Base-by-base conservation (phyloP, 257 asterid genomes). In the Salvia hispanica region DNA sequence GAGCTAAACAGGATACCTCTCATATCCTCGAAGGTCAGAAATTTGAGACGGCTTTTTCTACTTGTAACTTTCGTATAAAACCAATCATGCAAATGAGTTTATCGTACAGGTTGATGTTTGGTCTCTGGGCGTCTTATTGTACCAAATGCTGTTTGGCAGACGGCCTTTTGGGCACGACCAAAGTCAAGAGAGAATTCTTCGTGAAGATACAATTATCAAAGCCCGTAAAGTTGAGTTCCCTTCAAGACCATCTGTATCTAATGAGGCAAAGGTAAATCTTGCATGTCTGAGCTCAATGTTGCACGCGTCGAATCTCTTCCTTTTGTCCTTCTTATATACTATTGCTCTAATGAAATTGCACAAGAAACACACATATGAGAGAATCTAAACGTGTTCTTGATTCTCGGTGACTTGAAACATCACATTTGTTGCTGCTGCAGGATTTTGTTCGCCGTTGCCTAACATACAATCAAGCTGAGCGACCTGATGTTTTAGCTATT, bases 161-260 rank as follows among this genome's bases (percentile, higher is more conserved):
- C 89, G 97, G 50, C 99, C 99, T 67, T 94, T 94, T 71, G 99
- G 99, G 50, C 99, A 94, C 46, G 97, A 94, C 75, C 99, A 94
- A 73, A 66, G 91, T 42, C 99, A 91, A 78, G 99, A 94, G 73
- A 81, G 95, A 52, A 94, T 94, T 69, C 74, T 94, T 74, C 97
- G 99, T 10, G 99, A 94, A 81, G 99, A 94, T 73, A 94, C 99
- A 8, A 94, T 94, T 58, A 88, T 91, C 42, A 94, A 91, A 70
- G 99, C 99, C 43, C 96, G 88, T 39, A 91, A 85, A 74, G 99
- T 93, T 46, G 99, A 94, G 39, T 94, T 94, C 59, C 99, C 99
- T 69, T 57, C 96, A 64, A 88, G 88, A 72, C 99, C 97, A 36
- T 76, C 95, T 9, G 89, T 87, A 37, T 94, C 99, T 15, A 85